Conservation (phyloP, 345 rosid species). For the Rhizophora apiculata region DNA sequence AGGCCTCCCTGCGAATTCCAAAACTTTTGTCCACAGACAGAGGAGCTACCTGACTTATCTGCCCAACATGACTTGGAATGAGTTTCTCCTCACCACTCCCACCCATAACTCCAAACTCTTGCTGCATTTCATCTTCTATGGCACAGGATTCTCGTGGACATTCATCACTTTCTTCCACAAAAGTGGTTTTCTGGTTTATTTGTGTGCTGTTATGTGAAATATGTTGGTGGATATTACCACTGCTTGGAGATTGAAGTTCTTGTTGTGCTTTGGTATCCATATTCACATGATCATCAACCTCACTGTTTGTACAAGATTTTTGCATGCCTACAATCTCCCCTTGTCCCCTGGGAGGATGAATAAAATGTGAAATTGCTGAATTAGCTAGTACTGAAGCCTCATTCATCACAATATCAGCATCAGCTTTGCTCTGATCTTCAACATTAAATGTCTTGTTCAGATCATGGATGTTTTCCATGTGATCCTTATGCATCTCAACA, state of each 20-base stretch:
- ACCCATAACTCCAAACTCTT: conserved; percentile 4
- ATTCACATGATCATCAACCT: conserved; percentile 20
- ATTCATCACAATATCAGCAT: conserved; percentile 5
- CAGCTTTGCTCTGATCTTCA: conserved; percentile 9
- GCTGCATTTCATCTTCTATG: conserved; percentile 15
- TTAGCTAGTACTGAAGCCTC: conserved; percentile 14
- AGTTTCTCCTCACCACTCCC: conserved; percentile 1
- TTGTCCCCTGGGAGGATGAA: conserved; percentile 10
- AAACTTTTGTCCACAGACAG: conserved; percentile 19
- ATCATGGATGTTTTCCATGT: conserved; percentile 5
- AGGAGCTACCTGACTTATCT: neutral
- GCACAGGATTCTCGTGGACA: conserved; percentile 5
- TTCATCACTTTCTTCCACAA: conserved; percentile 4
- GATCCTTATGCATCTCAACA: conserved; percentile 9
- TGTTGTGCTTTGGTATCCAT: conserved; percentile 27
- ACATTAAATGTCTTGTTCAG: conserved; percentile 7
- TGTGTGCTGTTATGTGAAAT: conserved; percentile 6
- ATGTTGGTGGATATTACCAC: conserved; percentile 8
- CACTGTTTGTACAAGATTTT: conserved; percentile 23
- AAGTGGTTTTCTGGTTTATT: conserved; percentile 8
- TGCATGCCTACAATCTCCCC: conserved; percentile 15
- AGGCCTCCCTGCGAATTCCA: conserved; percentile 20
- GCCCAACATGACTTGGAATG: neutral
- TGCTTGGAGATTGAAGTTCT: conserved; percentile 22
- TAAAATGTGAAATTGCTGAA: conserved; percentile 7